Percentiles rank a stretch among this genome's conserved stretches.
Evolutionary conservation across 805 yeast genomes (phyloP).

Genomic region (Candida hispaniensis): DNA sequence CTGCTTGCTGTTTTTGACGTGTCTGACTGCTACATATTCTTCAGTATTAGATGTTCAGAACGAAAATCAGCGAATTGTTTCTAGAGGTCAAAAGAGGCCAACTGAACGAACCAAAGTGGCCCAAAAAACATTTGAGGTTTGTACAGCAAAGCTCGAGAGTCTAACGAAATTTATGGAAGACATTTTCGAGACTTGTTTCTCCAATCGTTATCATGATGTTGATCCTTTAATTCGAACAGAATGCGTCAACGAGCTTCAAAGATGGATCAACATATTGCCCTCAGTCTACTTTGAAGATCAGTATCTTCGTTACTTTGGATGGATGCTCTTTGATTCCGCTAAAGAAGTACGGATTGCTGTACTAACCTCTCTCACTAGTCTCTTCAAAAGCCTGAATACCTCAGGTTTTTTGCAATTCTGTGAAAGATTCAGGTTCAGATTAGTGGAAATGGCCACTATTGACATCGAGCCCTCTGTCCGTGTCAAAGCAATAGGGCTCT

Average conservation of each 20-base stretch:
- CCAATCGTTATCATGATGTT: conserved; percentile 69
- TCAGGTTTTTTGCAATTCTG: conserved; percentile 69
- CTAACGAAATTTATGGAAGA: conserved; percentile 46
- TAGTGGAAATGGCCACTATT: conserved; percentile 49
- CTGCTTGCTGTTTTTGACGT: conserved; percentile 49
- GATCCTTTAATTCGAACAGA: conserved; percentile 63
- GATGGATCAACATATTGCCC: conserved; percentile 63
- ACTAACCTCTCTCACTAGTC: conserved; percentile 41
- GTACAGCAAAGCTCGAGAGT: conserved; percentile 25
- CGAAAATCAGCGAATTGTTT: conserved; percentile 12
- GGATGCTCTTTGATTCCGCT: conserved; percentile 69
- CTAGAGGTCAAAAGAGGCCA: conserved; percentile 6
- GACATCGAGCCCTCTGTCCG: conserved; percentile 51
- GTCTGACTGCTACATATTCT: conserved; percentile 39
- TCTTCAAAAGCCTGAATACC: conserved; percentile 39
- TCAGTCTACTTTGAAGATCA: conserved; percentile 59
- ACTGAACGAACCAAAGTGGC: conserved; percentile 13
- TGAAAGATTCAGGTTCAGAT: conserved; percentile 54
- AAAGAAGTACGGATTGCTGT: conserved; percentile 55
- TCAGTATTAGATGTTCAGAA: conserved; percentile 14
- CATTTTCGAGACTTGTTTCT: conserved; percentile 53
- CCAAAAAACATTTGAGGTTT: conserved; percentile 12
- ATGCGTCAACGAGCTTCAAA: conserved; percentile 52
- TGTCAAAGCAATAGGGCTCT: conserved; percentile 39
- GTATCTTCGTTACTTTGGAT: conserved; percentile 68